These are phyloP conservation scores for Neurospora sp. DNA, from an alignment of 495 filamentous ascomycete species.

Conservation along the genomic window DNA sequence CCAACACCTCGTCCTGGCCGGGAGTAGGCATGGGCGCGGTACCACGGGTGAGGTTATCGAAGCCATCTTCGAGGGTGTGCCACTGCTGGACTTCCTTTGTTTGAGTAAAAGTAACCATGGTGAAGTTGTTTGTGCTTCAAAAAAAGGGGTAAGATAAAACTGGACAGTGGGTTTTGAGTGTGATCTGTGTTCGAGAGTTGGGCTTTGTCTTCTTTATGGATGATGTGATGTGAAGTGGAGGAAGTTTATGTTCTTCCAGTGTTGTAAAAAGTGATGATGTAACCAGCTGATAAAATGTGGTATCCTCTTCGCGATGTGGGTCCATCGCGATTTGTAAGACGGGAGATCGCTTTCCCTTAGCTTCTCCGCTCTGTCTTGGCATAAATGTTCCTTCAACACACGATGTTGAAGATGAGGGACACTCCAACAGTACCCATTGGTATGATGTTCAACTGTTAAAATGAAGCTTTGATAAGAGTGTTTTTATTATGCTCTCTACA, in stretches of 20 bases:
- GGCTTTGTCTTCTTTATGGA: background rate
- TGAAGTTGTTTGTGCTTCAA: background rate
- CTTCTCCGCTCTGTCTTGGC: background rate
- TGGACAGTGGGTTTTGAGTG: background rate
- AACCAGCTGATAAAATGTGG: background rate
- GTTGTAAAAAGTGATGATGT: background rate
- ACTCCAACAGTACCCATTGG: background rate
- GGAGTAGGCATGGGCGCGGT: constrained; percentile 34
- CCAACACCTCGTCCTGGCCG: constrained; percentile 41
- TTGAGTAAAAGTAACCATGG: background rate
- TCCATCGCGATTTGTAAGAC: background rate
- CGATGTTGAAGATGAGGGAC: background rate
- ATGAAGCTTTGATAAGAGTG: background rate
- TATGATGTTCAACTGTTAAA: background rate
- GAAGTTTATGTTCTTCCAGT: background rate
- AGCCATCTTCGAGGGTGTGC: constrained; percentile 21
- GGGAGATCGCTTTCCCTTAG: background rate
- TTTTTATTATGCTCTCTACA: background rate
- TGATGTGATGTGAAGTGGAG: background rate
- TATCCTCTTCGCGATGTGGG: background rate
- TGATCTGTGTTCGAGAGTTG: background rate
- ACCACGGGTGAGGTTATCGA: constrained; percentile 36
- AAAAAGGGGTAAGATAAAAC: too few relatives aligned
- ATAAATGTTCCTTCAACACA: background rate
- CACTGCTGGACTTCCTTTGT: background rate